Percentiles rank a stretch among this genome's conserved stretches.
These are phyloP conservation scores for Glycyrrhiza uralensis DNA, from an alignment of 306 rosid species.

Conservation along the genomic window DNA sequence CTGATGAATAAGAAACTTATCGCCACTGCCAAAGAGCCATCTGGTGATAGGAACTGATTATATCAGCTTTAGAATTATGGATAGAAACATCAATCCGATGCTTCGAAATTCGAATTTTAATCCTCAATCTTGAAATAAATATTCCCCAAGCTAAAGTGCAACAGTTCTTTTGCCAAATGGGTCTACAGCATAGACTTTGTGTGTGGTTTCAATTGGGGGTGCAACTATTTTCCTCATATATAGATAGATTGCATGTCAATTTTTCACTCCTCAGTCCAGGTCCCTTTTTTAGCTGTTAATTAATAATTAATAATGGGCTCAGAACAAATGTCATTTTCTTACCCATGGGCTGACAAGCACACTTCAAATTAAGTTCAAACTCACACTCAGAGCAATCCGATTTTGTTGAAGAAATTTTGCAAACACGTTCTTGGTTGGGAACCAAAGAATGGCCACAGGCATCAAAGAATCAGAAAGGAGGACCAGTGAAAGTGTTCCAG, in stretches of 20 bases:
- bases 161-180: not conserved
- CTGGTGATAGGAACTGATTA: not conserved
- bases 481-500: slow-evolving; percentile 15
- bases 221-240: not conserved
- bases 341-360: not conserved
- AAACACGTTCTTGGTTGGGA: not conserved
- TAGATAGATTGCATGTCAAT: not conserved
- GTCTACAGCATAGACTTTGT: not conserved
- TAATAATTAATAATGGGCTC: too few species aligned
- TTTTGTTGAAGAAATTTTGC: not conserved
- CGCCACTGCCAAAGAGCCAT: not conserved
- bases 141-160: not conserved
- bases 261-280: not conserved
- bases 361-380: not conserved
- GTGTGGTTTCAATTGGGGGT: not conserved
- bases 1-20: not conserved
- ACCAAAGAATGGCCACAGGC: not conserved
- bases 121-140: not conserved
- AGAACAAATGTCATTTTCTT: not conserved
- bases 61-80: too few species aligned
- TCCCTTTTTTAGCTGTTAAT: not conserved
- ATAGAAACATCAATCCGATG: not conserved
- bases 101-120: not conserved
- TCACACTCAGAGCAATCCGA: not conserved
- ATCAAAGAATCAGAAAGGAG: slow-evolving; percentile 15